Evolutionary conservation across 129 eudicot species (phyloP), one percentile per base, ranked within the genome.

Genomic region (Chrysanthemum makinoi): DNA sequence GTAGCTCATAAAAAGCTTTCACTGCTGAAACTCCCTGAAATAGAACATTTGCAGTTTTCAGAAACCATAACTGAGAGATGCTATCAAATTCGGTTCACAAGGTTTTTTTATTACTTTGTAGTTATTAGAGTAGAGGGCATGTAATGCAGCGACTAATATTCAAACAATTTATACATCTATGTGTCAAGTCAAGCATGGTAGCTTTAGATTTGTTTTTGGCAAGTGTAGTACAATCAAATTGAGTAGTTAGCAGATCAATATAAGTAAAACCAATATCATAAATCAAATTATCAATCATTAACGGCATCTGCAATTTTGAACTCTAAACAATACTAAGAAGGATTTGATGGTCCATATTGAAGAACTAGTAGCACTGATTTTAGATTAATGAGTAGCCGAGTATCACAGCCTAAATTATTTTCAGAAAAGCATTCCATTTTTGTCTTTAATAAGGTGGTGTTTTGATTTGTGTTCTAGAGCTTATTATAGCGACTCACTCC

Each of bases 21-120:
- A 87, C 95, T 1, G 99, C 97, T 62, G 99, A 94, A 33, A 94
- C 82, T 24, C 99, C 99, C 99, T 94, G 93, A 75, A 83, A 63
- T 46, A 6, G 44, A 28, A 61, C 14, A 72, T 4, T n/a, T 24
- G 18, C 47, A n/a, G 28, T 10, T 17, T 55, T 59, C n/a, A n/a
- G 14, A 15, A 10, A 5, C 13, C 35, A 50, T 12, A 14, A 72
- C 12, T n/a, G n/a, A 18, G 28, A 50, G 47, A 35, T 18, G 39
- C 1, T 30, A 11, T 57, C 57, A 57, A 35, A 57, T 65, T 65
- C 4, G 8, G 51, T 43, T 26, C 69, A 65, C 53, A 46, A 18
- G 28, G 30, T 15, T 44, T 64, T 17, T 46, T 44, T 47, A 46
- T 7, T 39, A 39, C 49, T 46, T 65, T 65, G 17, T 65, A 6